Conservation (phyloP, 257 asterid species). For the Datura wrightii region DNA sequence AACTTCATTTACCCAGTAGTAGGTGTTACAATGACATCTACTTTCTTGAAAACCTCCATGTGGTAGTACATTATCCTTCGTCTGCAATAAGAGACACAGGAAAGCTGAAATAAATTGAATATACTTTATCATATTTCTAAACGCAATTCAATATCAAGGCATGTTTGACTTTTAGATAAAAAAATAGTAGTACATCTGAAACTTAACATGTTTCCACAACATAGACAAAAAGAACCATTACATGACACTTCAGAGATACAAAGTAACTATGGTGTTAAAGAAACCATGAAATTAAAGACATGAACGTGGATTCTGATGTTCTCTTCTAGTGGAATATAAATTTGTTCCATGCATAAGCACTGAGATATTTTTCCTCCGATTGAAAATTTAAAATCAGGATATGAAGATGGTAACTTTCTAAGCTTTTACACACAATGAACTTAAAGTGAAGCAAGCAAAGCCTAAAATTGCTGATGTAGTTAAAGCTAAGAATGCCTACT, state of each 20-base stretch:
- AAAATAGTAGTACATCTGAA: neutral
- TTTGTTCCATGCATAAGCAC: neutral
- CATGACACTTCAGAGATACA: neutral
- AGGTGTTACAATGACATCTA: conserved; percentile 89
- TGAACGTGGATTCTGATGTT: neutral
- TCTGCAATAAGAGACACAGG: conserved; percentile 47
- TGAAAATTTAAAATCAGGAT: neutral
- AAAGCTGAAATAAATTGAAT: conserved; percentile 21
- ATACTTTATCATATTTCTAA: neutral
- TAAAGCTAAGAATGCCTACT: neutral
- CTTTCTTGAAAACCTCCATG: conserved; percentile 75
- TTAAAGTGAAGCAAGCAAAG: neutral
- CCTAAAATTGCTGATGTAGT: neutral
- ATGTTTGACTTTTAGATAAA: neutral
- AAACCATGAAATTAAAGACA: neutral
- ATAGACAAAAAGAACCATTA: neutral
- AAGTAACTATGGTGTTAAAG: neutral
- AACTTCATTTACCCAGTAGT: conserved; percentile 73
- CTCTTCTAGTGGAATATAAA: neutral
- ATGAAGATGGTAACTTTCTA: neutral
- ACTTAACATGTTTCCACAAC: neutral
- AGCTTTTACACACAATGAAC: neutral
- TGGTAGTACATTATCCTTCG: conserved; percentile 85
- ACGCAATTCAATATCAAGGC: neutral
- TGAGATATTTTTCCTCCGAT: neutral